Evolutionary conservation across 2,329 filamentous ascomycete species (phyloP).

Genomic region (Talaromyces marneffei): DNA sequence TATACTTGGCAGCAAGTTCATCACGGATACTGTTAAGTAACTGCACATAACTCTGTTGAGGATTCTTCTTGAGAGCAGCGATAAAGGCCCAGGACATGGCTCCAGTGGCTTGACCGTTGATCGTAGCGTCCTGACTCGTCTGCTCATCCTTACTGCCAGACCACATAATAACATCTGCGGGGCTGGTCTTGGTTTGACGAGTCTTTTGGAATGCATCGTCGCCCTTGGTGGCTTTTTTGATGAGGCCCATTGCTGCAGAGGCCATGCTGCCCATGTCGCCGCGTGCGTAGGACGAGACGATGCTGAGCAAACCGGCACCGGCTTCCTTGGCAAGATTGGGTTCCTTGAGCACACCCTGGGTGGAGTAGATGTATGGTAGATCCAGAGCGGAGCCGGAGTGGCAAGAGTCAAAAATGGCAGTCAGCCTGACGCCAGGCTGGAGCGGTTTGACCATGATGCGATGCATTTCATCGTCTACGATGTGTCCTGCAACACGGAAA

Average conservation of each 20-base stretch:
- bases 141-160: slow-evolving; percentile 94
- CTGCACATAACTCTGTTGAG: slow-evolving; percentile 92
- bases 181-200: slow-evolving; percentile 81
- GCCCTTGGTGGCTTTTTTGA: slow-evolving; percentile 80
- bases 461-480: slow-evolving; percentile 75
- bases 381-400: slow-evolving; percentile 63
- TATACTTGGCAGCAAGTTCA: slow-evolving; percentile 77
- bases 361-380: slow-evolving; percentile 62
- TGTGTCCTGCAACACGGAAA: slow-evolving; percentile 62
- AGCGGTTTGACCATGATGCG: slow-evolving; percentile 70
- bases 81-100: slow-evolving; percentile 99
- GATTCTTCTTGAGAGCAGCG: slow-evolving; percentile 80
- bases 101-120: slow-evolving; percentile 81
- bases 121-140: slow-evolving; percentile 89
- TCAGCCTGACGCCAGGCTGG: slow-evolving; percentile 71
- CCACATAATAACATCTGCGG: slow-evolving; percentile 97
- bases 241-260: slow-evolving; percentile 70
- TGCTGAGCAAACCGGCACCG: slow-evolving; percentile 57
- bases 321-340: slow-evolving; percentile 64
- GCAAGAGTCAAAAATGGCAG: slow-evolving; percentile 64
- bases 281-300: slow-evolving; percentile 71
- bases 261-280: slow-evolving; percentile 81
- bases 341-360: slow-evolving; percentile 62
- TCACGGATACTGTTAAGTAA: slow-evolving; percentile 93
- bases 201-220: slow-evolving; percentile 74